Evolutionary conservation across 2,329 filamentous ascomycete species (phyloP).

Genomic region (Aspergillus brasiliensis): DNA sequence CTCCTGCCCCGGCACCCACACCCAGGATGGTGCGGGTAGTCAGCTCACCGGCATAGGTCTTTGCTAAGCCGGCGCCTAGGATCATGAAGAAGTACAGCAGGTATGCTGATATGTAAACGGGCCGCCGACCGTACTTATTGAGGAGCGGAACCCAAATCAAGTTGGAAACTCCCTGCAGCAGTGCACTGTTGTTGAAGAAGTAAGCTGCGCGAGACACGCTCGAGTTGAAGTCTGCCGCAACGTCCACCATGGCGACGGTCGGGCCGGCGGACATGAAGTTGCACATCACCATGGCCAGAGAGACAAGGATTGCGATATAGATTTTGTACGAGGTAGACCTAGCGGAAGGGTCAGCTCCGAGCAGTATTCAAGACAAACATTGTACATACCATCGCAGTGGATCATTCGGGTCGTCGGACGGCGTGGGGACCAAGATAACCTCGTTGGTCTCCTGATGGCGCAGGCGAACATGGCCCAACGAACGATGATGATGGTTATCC

Average conservation of each 20-base stretch:
- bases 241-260: slow-evolving; percentile 54
- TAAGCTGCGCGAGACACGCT: slow-evolving; percentile 46
- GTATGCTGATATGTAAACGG: slow-evolving; percentile 33
- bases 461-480: not conserved
- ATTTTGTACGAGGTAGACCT: slow-evolving; percentile 15
- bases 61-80: slow-evolving; percentile 41
- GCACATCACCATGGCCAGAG: slow-evolving; percentile 56
- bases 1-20: slow-evolving; percentile 56
- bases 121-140: slow-evolving; percentile 40
- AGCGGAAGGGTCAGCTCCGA: not conserved
- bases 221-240: slow-evolving; percentile 51
- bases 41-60: slow-evolving; percentile 33
- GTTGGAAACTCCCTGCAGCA: slow-evolving; percentile 50
- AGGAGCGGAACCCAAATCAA: slow-evolving; percentile 44
- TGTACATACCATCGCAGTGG: not conserved
- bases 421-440: not conserved
- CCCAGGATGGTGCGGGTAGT: slow-evolving; percentile 56
- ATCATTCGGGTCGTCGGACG: not conserved
- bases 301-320: slow-evolving; percentile 48
- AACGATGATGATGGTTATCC: not conserved
- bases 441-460: not conserved
- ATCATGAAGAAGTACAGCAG: slow-evolving; percentile 31
- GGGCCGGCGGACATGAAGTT: slow-evolving; percentile 62
- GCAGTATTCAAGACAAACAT: not conserved
- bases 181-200: slow-evolving; percentile 58